phyloP scores from a whole-genome alignment of 129 eudicot species.

The Saposhnikovia divaricata region DNA sequence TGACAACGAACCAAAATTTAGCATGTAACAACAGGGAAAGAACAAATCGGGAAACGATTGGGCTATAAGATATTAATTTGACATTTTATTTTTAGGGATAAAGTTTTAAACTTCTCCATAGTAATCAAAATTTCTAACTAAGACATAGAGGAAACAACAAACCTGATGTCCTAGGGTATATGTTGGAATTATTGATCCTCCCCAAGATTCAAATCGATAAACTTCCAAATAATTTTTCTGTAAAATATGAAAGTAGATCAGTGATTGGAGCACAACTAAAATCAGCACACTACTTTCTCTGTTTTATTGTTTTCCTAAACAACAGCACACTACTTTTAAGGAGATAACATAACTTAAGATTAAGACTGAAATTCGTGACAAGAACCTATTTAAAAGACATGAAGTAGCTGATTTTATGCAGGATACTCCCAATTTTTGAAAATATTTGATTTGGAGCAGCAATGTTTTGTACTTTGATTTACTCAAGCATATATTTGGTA shows the following conservation, averaged over 20 bases:
- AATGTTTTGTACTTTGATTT: background rate
- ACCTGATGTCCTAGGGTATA: conserved; percentile 88
- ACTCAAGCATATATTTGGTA: background rate
- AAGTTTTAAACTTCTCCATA: background rate
- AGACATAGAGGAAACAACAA: conserved; percentile 7
- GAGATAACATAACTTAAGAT: background rate
- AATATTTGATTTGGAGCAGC: background rate
- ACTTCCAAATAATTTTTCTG: conserved; percentile 95
- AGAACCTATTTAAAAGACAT: background rate
- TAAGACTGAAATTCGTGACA: background rate
- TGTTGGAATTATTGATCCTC: conserved; percentile 86
- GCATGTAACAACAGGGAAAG: background rate
- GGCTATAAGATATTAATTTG: background rate
- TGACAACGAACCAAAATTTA: too few relatives aligned
- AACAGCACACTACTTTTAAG: background rate
- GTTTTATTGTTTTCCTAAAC: background rate
- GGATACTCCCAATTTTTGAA: background rate
- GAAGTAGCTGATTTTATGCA: background rate
- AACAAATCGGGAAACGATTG: background rate
- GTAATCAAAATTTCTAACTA: background rate
- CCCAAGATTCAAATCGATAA: conserved; percentile 88
- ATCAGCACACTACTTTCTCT: background rate
- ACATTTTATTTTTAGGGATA: background rate
- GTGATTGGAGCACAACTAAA: conserved; percentile 2
- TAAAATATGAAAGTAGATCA: conserved; percentile 15